Evolutionary conservation across 345 rosid species (phyloP).

Genomic region (Camelina hispida): DNA sequence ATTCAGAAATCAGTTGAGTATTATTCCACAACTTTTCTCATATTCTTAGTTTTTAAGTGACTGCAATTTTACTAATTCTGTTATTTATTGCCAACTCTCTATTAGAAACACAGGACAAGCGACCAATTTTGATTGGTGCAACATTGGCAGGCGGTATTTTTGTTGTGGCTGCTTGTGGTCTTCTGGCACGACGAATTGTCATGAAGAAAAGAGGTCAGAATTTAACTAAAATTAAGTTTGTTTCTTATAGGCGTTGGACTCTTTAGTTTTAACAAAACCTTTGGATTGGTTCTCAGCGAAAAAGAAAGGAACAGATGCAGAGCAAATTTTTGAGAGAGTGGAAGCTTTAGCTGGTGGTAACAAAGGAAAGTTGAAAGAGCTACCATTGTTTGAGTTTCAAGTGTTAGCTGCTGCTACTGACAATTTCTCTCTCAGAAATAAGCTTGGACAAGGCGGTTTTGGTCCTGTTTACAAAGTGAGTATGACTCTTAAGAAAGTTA

Average conservation of each 20-base stretch:
- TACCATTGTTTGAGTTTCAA: conserved; percentile 51
- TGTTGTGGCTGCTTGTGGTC: conserved; percentile 37
- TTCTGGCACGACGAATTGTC: conserved; percentile 28
- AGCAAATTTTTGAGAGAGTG: conserved; percentile 39
- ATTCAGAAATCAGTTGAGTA: conserved; percentile 54
- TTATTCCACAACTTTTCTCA: background rate
- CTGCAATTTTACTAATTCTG: conserved; percentile 5
- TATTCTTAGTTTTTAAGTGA: background rate
- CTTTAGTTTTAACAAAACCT: background rate
- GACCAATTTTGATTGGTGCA: conserved; percentile 31
- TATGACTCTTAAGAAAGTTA: background rate
- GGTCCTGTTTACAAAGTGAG: conserved; percentile 51
- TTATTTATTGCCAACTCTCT: background rate
- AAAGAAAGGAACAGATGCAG: conserved; percentile 40
- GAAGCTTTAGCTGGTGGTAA: conserved; percentile 48
- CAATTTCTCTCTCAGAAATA: conserved; percentile 42
- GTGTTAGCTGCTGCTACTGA: conserved; percentile 52
- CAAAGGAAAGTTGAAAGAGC: conserved; percentile 45
- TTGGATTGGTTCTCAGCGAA: conserved; percentile 27
- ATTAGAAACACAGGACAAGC: conserved; percentile 29
- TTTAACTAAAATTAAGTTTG: conserved; percentile 16
- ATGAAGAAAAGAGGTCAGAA: conserved; percentile 35
- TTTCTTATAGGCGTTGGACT: background rate
- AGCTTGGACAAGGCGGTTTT: conserved; percentile 63
- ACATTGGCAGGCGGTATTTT: conserved; percentile 28